These are phyloP conservation scores for Candida sp. DNA, from an alignment of 1,139 yeast genomes.

Conservation along the genomic window DNA sequence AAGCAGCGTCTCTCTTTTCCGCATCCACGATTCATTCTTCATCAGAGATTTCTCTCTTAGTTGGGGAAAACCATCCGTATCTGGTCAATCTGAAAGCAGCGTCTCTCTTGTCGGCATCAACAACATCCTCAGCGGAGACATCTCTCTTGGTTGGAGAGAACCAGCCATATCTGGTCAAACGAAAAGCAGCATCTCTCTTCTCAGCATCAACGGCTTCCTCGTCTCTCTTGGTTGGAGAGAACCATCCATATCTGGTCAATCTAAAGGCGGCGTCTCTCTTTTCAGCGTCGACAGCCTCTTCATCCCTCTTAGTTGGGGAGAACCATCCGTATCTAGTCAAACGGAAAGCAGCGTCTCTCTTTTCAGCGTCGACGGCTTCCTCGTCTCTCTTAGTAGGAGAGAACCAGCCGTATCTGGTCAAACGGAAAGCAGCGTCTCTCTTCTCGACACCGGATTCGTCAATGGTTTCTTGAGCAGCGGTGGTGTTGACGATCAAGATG, in stretches of 20 bases:
- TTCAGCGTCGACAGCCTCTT: background rate
- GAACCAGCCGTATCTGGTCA: conserved; percentile 14
- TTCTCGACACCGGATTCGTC: background rate
- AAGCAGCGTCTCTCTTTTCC: too few species aligned
- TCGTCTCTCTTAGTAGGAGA: conserved; percentile 15
- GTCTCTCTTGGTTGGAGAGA: conserved; percentile 10
- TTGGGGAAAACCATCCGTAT: conserved; percentile 10
- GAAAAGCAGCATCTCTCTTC: conserved; percentile 3
- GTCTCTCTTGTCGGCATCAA: conserved; percentile 1
- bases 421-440: conserved; percentile 11
- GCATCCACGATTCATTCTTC: too few species aligned
- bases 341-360: conserved; percentile 2
- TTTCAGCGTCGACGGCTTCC: background rate
- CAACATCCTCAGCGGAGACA: conserved; percentile 2
- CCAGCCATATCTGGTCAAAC: conserved; percentile 8
- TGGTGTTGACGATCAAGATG: conserved; percentile 9
- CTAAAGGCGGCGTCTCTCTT: conserved; percentile 4
- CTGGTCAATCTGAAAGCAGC: conserved; percentile 7
- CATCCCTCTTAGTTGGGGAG: conserved; percentile 11
- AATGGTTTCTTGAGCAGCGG: conserved; percentile 3
- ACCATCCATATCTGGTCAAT: conserved; percentile 8
- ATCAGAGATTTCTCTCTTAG: conserved; percentile 6
- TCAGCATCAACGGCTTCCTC: background rate
- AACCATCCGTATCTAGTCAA: conserved; percentile 11
- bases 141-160: conserved; percentile 10